Conservation (phyloP, 768 basidiomycete species). For the Trametes sanguinea region DNA sequence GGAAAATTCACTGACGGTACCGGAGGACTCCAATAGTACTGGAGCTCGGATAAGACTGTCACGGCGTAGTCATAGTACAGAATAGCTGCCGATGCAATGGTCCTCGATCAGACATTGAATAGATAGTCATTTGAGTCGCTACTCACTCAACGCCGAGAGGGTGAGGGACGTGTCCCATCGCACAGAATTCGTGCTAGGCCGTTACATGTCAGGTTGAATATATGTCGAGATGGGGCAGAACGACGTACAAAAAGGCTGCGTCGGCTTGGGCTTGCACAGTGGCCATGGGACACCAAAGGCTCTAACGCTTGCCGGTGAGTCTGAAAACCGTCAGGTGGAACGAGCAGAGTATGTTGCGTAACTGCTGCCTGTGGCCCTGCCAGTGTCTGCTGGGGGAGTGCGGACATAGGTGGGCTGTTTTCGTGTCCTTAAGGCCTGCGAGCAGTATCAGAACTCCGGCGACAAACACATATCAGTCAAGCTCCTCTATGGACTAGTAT, state of each 20-base stretch:
- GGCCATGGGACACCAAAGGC: no score
- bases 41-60: slow-evolving; percentile 46
- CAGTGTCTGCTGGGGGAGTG: no score
- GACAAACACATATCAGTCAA: background rate
- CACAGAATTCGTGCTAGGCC: background rate
- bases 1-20: slow-evolving; percentile 17
- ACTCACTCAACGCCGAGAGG: slow-evolving; percentile 9
- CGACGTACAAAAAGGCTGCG: background rate
- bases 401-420: no score
- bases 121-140: no score
- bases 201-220: background rate
- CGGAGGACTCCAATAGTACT: slow-evolving; percentile 43
- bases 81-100: slow-evolving; percentile 22
- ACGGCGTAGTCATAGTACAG: slow-evolving; percentile 49
- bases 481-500: background rate
- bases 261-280: no score
- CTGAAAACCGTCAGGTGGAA: no score
- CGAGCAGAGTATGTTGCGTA: no score
- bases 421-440: background rate
- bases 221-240: no score
- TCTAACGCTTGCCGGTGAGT: no score
- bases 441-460: background rate
- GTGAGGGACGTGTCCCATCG: slow-evolving; percentile 12
- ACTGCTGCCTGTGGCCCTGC: no score
- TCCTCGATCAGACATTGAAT: no score